phyloP scores from a whole-genome alignment of 768 basidiomycete species.

The Naematelia aurantialba region DNA sequence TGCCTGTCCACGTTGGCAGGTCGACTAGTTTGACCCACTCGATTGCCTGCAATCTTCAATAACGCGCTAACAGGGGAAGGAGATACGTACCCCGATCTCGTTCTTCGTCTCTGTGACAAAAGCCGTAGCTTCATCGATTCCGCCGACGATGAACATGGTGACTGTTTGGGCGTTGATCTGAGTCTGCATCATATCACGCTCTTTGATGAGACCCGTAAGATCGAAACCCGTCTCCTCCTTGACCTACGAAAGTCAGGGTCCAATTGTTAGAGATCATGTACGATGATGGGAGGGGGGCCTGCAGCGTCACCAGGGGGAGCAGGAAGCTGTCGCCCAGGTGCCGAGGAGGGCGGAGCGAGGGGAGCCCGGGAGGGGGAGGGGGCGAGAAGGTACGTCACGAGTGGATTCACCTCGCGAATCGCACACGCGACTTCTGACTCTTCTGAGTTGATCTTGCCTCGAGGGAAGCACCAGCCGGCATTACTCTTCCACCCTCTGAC shows the following conservation, averaged over 20 bases:
- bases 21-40: constrained; percentile 90
- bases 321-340: too few relatives aligned
- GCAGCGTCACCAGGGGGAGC: too few relatives aligned
- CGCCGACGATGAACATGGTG: constrained; percentile 82
- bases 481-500: constrained; percentile 98
- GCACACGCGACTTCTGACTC: constrained; percentile 82
- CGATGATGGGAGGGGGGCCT: too few relatives aligned
- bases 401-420: constrained; percentile 76
- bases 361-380: too few relatives aligned
- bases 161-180: constrained; percentile 86
- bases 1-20: constrained; percentile 80
- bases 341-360: too few relatives aligned
- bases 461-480: constrained; percentile 98
- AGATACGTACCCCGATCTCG: constrained; percentile 82
- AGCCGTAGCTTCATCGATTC: constrained; percentile 77
- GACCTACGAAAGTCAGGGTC: constrained; percentile 58
- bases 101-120: constrained; percentile 95
- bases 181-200: constrained; percentile 69
- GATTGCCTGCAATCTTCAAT: constrained; percentile 65
- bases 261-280: neutral
- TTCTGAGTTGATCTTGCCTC: constrained; percentile 97
- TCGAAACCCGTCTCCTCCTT: constrained; percentile 97
- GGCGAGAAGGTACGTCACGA: neutral
- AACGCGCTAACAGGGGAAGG: neutral
- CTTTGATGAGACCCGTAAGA: constrained; percentile 46